These are phyloP conservation scores for Senna tora DNA, from an alignment of 306 rosid species.

Conservation along the genomic window DNA sequence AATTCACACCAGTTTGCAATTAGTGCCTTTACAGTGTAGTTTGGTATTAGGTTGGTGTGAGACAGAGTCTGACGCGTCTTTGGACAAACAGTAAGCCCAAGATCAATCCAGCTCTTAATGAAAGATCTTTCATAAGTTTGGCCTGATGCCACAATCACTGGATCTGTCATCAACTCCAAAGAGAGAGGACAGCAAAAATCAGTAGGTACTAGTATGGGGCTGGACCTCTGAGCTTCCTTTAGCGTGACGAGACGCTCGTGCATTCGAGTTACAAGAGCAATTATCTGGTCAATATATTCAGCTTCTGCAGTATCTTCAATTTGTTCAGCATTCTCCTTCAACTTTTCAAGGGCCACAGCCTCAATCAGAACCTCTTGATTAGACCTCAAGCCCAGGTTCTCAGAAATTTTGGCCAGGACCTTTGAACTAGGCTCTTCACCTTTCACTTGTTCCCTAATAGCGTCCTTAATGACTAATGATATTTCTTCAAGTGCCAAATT, in stretches of 20 bases:
- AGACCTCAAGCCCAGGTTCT: conserved; percentile 55
- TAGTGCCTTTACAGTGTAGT: conserved; percentile 69
- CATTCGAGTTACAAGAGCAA: conserved; percentile 55
- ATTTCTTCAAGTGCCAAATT: conserved; percentile 46
- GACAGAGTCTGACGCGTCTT: conserved; percentile 80
- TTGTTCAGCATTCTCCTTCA: conserved; percentile 77
- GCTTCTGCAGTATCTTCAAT: conserved; percentile 60
- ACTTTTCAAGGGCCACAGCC: conserved; percentile 71
- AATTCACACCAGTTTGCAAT: conserved; percentile 80
- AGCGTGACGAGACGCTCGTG: conserved; percentile 52
- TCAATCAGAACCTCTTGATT: conserved; percentile 77
- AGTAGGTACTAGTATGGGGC: conserved; percentile 61
- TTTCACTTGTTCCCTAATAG: conserved; percentile 57
- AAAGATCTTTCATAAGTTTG: conserved; percentile 83
- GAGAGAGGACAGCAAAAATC: conserved; percentile 96
- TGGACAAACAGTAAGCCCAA: conserved; percentile 80
- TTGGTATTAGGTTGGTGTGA: conserved; percentile 69
- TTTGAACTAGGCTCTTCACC: conserved; percentile 58
- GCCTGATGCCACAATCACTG: conserved; percentile 87
- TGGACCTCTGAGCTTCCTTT: conserved; percentile 60
- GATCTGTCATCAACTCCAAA: conserved; percentile 88
- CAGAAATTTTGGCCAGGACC: conserved; percentile 54
- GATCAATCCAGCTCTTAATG: conserved; percentile 79
- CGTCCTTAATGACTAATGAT: conserved; percentile 53
- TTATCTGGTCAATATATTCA: conserved; percentile 63